Evolutionary conservation across 2,329 filamentous ascomycete genomes (phyloP).

Genomic region (Hymenoscyphus fraxineus): DNA sequence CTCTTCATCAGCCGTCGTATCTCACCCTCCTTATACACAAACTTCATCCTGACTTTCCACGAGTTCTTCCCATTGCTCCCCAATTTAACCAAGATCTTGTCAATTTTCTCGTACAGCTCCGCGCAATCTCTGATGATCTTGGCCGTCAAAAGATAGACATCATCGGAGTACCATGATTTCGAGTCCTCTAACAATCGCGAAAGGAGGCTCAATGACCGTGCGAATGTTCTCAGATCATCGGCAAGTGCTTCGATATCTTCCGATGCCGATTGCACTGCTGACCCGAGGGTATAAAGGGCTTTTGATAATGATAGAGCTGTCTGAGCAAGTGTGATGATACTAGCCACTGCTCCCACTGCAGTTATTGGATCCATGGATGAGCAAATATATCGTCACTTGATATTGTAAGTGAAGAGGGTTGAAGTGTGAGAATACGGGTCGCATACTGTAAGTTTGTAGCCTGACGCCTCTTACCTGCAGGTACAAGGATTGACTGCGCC

Average conservation of each 20-base stretch:
- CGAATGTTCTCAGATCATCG: conserved; percentile 19
- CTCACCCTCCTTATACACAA: conserved; percentile 25
- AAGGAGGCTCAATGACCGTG: conserved; percentile 22
- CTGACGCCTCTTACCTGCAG: background rate
- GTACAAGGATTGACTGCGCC: background rate
- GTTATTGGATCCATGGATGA: conserved; percentile 21
- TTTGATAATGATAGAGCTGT: conserved; percentile 24
- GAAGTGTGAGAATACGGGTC: background rate
- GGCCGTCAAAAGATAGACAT: conserved; percentile 27
- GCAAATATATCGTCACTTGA: background rate
- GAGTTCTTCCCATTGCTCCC: conserved; percentile 19
- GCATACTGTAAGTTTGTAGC: background rate
- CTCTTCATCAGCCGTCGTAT: conserved; percentile 24
- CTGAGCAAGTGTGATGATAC: conserved; percentile 20
- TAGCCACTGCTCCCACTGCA: conserved; percentile 21
- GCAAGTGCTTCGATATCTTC: conserved; percentile 24
- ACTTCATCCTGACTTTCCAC: conserved; percentile 23
- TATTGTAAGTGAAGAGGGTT: background rate
- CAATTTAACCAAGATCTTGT: conserved; percentile 21
- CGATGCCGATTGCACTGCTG: conserved; percentile 21
- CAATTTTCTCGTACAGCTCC: conserved; percentile 24
- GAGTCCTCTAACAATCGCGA: conserved; percentile 20
- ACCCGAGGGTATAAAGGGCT: conserved; percentile 21
- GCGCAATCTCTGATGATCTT: conserved; percentile 27
- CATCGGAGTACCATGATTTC: conserved; percentile 22